Percentiles rank a stretch among this genome's conserved stretches.
Evolutionary conservation across 345 rosid species (phyloP).

Genomic region (Corymbia maculata): DNA sequence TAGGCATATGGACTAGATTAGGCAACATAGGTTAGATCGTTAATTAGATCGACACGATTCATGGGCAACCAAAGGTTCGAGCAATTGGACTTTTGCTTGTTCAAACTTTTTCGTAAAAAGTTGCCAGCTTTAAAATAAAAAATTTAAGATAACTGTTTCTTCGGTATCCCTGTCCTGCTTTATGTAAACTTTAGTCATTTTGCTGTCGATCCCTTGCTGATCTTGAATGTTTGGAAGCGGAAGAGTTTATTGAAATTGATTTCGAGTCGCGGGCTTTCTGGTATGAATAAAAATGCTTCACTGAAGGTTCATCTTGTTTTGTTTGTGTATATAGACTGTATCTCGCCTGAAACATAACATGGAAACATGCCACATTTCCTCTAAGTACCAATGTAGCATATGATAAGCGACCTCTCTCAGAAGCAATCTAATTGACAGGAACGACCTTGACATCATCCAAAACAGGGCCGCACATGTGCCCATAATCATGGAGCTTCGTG

Average conservation of each 20-base stretch:
- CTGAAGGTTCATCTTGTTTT: not conserved
- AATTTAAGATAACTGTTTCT: not conserved
- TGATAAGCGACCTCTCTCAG: not conserved
- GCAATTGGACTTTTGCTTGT: not conserved
- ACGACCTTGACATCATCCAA: constrained; percentile 56
- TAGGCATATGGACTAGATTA: not conserved
- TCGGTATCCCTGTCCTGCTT: not conserved
- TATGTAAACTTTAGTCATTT: not conserved
- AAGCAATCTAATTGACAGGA: not conserved
- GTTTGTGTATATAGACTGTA: not conserved
- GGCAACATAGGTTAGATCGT: not conserved
- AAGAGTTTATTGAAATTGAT: not conserved
- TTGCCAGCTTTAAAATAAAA: not conserved
- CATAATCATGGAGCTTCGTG: constrained; percentile 58
- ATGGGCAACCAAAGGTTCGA: not conserved
- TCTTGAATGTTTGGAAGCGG: not conserved
- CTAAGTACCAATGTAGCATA: not conserved
- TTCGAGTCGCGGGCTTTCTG: not conserved
- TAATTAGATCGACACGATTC: not conserved
- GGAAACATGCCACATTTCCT: not conserved
- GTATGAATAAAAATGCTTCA: not conserved
- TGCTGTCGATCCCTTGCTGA: not conserved
- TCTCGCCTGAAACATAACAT: not conserved
- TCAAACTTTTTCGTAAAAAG: not conserved
- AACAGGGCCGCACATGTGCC: constrained; percentile 83